These are phyloP conservation scores for Phytophthora hibernalis DNA, from an alignment of 352 stramenopile species.

Conservation along the genomic window DNA sequence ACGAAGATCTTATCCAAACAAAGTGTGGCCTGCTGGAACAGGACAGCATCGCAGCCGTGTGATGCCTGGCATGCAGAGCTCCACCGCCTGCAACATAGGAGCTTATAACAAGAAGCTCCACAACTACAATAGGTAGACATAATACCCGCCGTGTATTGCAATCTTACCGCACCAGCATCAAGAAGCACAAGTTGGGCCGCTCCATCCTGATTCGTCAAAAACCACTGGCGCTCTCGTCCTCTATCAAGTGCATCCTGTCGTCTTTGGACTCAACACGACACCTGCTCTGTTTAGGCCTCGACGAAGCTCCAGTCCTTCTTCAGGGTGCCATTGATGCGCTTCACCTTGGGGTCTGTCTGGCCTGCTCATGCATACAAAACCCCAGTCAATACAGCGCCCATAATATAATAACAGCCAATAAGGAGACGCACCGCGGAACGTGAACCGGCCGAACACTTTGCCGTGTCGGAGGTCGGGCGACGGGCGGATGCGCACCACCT, in stretches of 20 bases:
- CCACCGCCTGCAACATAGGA: no score
- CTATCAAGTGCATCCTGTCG: constrained; percentile 19
- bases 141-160: constrained; percentile 43
- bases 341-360: constrained; percentile 71
- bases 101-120: neutral
- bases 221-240: constrained; percentile 18
- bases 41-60: no score
- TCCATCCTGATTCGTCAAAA: constrained; percentile 4
- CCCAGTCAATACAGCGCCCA: neutral
- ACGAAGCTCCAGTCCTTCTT: constrained; percentile 75
- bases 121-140: constrained; percentile 33
- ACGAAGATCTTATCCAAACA: no score
- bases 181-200: constrained; percentile 6
- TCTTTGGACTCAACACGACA: constrained; percentile 3
- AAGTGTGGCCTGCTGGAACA: no score
- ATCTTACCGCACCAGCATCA: constrained; percentile 22
- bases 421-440: constrained; percentile 73
- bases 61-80: no score
- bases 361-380: constrained; percentile 40
- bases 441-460: constrained; percentile 85
- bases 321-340: constrained; percentile 80
- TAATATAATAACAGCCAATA: neutral
- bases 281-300: constrained; percentile 27
- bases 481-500: constrained; percentile 81
- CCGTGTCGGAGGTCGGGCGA: constrained; percentile 85